Conservation (phyloP, 169 alveolate genomes). For the Plasmodium berghei region DNA sequence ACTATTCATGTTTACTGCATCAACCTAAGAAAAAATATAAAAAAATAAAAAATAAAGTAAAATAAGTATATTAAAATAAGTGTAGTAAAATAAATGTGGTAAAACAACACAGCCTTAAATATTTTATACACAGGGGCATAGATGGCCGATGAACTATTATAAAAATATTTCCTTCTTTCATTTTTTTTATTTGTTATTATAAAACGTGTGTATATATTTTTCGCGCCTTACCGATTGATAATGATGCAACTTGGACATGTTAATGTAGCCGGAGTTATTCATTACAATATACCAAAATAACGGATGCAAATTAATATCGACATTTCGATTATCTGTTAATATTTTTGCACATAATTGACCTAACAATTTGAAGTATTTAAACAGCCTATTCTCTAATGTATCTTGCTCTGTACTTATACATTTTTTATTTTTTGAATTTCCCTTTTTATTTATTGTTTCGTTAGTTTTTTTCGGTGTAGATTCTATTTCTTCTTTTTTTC, state of each 20-base stretch:
- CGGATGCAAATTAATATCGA: slow-evolving; percentile 79
- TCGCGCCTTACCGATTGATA: slow-evolving; percentile 67
- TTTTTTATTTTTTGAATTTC: slow-evolving; percentile 33
- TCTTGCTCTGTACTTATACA: slow-evolving; percentile 26
- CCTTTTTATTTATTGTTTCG: slow-evolving; percentile 31
- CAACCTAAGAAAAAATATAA: slow-evolving; percentile 9
- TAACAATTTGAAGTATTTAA: slow-evolving; percentile 78
- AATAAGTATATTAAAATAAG: background rate
- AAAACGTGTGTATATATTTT: background rate
- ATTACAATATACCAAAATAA: slow-evolving; percentile 81
- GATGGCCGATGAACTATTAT: too few species aligned
- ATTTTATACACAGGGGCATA: too few species aligned
- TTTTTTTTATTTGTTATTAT: background rate
- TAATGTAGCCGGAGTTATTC: slow-evolving; percentile 73
- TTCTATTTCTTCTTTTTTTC: slow-evolving; percentile 14
- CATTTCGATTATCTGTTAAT: slow-evolving; percentile 78
- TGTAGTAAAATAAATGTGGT: background rate
- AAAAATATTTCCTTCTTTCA: background rate
- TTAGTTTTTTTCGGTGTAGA: background rate
- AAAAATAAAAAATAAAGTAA: slow-evolving; percentile 1
- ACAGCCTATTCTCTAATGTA: slow-evolving; percentile 73
- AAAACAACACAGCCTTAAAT: background rate
- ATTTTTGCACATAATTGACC: slow-evolving; percentile 84
- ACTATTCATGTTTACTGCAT: slow-evolving; percentile 72
- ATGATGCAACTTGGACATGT: slow-evolving; percentile 63